Base-by-base conservation (phyloP, 2,329 filamentous ascomycete species). In the Talaromyces albobiverticillius region DNA sequence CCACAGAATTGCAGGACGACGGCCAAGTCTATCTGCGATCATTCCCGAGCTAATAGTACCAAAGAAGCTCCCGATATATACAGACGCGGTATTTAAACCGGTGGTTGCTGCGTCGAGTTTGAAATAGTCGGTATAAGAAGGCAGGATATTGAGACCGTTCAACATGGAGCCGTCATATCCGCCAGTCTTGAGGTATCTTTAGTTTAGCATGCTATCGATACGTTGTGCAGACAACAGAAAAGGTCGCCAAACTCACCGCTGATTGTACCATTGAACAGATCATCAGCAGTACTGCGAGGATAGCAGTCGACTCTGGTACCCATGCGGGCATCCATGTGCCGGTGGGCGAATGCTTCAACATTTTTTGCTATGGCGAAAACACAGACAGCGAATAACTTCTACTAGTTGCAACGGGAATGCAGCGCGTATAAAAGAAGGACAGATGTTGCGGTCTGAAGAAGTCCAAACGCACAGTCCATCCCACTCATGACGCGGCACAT, bases 1-100 rank as follows among this genome's bases (percentile, higher is more conserved):
- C 3, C 71, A 22, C 55, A 90, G 84, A 71, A 90, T 82, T 58
- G 87, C 88, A 67, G 79, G 82, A 64, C 71, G 70, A 61, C 71
- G 71, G 54, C 89, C 89, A 53, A 89, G 84, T 70, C 78, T 81
- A 70, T 94, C 89, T 61, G 89, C 82, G 58, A 92, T 67, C 68
- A 90, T 87, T 78, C 89, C 89, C 55, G 87, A 88, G 57, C 89
- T 83, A 60, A 92, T 66, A 51, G 89, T 86, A 68, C 89, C 85
- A 58, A 90, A 87, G 80, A 92, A 93, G 62, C 88, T 90, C 70
- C 84, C 83, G 67, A 79, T 82, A 32, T 88, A 92, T 53, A 93
- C 74, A 1, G 78, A 77, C 0, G 80, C 76, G 4, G 79, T 83
- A 59, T 83, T 82, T 14, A 84, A 71, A 3, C 77, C 79, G 0